phyloP scores from a whole-genome alignment of 2,329 filamentous ascomycete species.

The Zopfia rhizophila region DNA sequence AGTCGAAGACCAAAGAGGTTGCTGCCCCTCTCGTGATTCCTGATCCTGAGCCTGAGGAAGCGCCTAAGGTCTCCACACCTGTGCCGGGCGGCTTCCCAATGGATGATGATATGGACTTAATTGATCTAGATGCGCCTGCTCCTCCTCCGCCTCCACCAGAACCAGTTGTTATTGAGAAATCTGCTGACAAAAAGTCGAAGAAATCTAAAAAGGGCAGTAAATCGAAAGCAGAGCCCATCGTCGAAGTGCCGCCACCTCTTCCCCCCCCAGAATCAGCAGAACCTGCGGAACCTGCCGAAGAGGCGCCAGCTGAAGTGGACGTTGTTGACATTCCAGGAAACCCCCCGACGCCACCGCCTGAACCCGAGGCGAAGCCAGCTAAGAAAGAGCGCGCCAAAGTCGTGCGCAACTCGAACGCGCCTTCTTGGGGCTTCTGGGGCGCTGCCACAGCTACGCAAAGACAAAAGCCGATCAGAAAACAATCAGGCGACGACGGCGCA shows the following conservation, averaged over 20 bases:
- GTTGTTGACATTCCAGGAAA: constrained; percentile 38
- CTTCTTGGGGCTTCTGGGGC: constrained; percentile 73
- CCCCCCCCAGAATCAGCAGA: constrained; percentile 28
- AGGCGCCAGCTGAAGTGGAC: constrained; percentile 34
- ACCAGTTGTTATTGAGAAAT: constrained; percentile 25
- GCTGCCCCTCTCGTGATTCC: constrained; percentile 34
- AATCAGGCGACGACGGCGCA: constrained; percentile 43
- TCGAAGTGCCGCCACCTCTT: constrained; percentile 26
- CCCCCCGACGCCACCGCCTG: constrained; percentile 60
- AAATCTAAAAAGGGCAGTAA: constrained; percentile 46
- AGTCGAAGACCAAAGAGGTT: constrained; percentile 40
- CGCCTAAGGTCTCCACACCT: constrained; percentile 47
- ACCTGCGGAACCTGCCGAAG: constrained; percentile 1
- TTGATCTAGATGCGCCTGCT: constrained; percentile 34
- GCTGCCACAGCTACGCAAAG: constrained; percentile 46
- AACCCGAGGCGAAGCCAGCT: constrained; percentile 47
- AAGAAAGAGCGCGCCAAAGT: constrained; percentile 82
- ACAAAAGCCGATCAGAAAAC: constrained; percentile 50
- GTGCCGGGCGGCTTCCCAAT: constrained; percentile 59
- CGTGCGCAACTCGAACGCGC: constrained; percentile 72
- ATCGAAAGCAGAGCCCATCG: constrained; percentile 28
- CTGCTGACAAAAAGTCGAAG: constrained; percentile 49
- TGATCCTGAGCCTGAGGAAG: constrained; percentile 41
- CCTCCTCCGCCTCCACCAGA: constrained; percentile 26
- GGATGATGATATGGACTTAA: constrained; percentile 54